Evolutionary conservation across 345 rosid genomes (phyloP), one percentile per base, ranked within the genome.

Genomic region (Aquilaria sinensis): DNA sequence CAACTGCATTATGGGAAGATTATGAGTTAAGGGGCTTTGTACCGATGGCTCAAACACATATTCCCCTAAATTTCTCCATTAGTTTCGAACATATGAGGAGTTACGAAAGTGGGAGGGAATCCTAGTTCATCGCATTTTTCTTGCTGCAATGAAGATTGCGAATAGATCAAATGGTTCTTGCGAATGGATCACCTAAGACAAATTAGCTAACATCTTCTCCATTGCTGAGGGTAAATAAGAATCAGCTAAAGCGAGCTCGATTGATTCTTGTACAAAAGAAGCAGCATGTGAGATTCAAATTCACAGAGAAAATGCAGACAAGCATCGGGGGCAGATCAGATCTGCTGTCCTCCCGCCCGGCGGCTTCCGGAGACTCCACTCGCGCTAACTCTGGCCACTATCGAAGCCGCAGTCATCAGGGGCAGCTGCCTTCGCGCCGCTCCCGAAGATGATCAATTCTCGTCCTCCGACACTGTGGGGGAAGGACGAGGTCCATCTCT

Each of bases 291-390:
- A 73, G 64, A 74, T 62, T 51, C 69, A 46, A 29, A 66, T 51
- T 47, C 60, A 34, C n/a, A 63, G 71, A 58, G 76, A 70, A 68
- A 74, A 70, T 47, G 65, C 52, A 34, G 74, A 63, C 67, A 48
- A 65, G 62, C 64, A 56, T 62, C 23, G 23, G 23, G 23, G 23
- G 51, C 93, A 90, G 80, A 91, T 90, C 57, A 85, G 99, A 82
- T 90, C 88, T 55, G 97, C 90, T 1, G 99, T 94, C 29, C 70
- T 90, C 33, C 89, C 99, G 1, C 99, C 90, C 12, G 99, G 99
- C 6, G 97, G 99, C 41, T 94, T 94, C 53, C 93, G 23, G 23
- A 1, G 23, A 23, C 23, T 23, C 23, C 23, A 90, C 77, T 85
- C 93, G 0, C 88, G 71, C 12, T 94, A 81, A 71, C 89, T 90